These are phyloP conservation scores for Scheffersomyces insectosa DNA, from an alignment of 1,139 yeast species.

Conservation along the genomic window DNA sequence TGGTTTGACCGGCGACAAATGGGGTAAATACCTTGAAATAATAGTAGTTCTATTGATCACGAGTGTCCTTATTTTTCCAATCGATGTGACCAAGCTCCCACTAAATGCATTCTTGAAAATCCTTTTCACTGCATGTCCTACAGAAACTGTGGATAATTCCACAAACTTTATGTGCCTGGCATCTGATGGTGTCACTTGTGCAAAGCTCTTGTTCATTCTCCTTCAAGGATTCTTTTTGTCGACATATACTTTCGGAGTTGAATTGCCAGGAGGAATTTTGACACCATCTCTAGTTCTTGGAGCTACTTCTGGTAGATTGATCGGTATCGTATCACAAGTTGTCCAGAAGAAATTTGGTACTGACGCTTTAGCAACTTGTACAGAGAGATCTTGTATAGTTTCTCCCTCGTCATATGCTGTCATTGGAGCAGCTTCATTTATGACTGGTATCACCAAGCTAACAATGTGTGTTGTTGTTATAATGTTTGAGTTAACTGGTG, in stretches of 20 bases:
- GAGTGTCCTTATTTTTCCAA: constrained; percentile 55
- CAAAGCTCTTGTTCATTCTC: constrained; percentile 47
- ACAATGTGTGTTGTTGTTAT: constrained; percentile 59
- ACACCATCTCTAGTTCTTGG: constrained; percentile 76
- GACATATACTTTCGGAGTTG: constrained; percentile 64
- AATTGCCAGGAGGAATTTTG: constrained; percentile 73
- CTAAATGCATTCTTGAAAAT: constrained; percentile 55
- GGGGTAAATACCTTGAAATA: constrained; percentile 45
- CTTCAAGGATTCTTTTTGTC: constrained; percentile 58
- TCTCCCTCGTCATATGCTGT: constrained; percentile 64
- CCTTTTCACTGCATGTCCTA: constrained; percentile 65
- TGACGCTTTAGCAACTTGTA: constrained; percentile 48
- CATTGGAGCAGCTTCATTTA: constrained; percentile 60
- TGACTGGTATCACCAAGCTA: constrained; percentile 58
- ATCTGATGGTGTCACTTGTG: constrained; percentile 23
- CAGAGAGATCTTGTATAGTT: constrained; percentile 51
- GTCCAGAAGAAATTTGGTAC: constrained; percentile 46
- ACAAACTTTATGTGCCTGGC: constrained; percentile 37
- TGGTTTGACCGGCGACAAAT: neutral
- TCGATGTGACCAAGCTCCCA: constrained; percentile 55
- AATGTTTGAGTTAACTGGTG: constrained; percentile 60
- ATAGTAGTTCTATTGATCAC: constrained; percentile 49
- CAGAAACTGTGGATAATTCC: constrained; percentile 20
- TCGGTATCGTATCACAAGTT: constrained; percentile 60
- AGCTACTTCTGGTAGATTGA: constrained; percentile 64